These are phyloP conservation scores for Urostyla sp. DNA, from an alignment of 73 alveolate species.

Conservation along the genomic window DNA sequence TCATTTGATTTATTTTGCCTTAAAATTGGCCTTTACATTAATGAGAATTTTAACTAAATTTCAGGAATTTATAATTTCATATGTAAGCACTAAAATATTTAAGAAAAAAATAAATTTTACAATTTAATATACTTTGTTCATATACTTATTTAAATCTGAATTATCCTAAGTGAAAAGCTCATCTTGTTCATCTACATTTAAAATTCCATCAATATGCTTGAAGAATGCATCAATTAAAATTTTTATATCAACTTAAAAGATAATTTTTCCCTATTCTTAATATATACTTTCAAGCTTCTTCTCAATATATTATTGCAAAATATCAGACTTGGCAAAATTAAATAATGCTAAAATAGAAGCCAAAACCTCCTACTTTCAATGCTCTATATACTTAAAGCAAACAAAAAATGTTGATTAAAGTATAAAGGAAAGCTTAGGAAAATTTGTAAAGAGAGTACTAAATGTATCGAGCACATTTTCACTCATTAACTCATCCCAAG, in stretches of 20 bases:
- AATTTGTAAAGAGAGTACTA: slow-evolving; percentile 35
- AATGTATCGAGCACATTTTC: slow-evolving; percentile 65
- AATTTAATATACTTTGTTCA: not conserved
- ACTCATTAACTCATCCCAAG: slow-evolving; percentile 65
- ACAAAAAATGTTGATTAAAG: slow-evolving; percentile 11
- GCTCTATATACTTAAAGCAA: not conserved
- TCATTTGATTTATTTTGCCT: too few relatives aligned
- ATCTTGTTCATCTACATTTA: slow-evolving; percentile 1
- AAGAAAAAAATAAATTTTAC: too few relatives aligned
- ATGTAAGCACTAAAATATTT: too few relatives aligned
- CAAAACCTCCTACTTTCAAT: not conserved
- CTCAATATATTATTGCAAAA: not conserved
- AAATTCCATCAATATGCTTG: not conserved
- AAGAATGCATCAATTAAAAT: not conserved
- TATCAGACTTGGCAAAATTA: slow-evolving; percentile 26
- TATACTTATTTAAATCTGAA: not conserved
- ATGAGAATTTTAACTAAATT: slow-evolving; percentile 16
- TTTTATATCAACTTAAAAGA: not conserved
- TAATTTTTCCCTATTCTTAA: slow-evolving; percentile 26
- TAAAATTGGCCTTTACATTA: not conserved
- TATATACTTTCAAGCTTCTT: slow-evolving; percentile 29
- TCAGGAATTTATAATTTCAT: slow-evolving; percentile 56
- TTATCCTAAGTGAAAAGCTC: too few relatives aligned
- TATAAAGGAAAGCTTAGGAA: slow-evolving; percentile 16
- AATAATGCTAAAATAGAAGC: not conserved